These are phyloP conservation scores for Aspergillus haitiensis DNA, from an alignment of 495 filamentous ascomycete genomes.

Conservation along the genomic window DNA sequence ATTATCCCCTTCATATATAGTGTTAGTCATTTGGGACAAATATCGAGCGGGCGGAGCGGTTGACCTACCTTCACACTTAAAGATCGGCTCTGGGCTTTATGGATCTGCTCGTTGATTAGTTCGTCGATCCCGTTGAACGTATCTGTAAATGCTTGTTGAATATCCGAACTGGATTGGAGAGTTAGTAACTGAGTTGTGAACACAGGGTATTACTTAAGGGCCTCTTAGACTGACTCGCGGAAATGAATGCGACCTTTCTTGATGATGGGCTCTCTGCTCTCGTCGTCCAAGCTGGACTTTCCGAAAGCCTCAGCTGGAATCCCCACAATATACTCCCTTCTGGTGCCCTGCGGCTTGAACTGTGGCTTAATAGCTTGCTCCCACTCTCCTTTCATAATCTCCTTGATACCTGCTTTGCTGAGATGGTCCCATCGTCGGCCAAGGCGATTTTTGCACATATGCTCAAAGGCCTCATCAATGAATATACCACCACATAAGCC, in stretches of 20 bases:
- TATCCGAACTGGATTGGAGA: constrained; percentile 5
- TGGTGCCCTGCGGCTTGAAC: constrained; percentile 11
- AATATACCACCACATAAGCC: constrained; percentile 14
- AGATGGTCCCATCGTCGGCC: constrained; percentile 16
- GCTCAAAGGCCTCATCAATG: constrained; percentile 16
- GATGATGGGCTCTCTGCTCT: constrained; percentile 14
- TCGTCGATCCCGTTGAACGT: constrained; percentile 10
- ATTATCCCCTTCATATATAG: constrained; percentile 10
- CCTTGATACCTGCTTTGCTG: constrained; percentile 16
- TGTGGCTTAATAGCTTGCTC: constrained; percentile 14
- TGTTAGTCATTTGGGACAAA: background rate
- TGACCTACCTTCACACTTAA: constrained; percentile 8
- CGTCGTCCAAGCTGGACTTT: constrained; percentile 12
- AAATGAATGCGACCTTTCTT: constrained; percentile 17
- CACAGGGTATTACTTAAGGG: background rate
- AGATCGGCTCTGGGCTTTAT: constrained; percentile 9
- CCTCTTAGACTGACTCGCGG: background rate
- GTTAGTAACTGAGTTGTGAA: background rate
- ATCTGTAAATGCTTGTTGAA: constrained; percentile 12
- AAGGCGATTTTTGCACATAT: constrained; percentile 11
- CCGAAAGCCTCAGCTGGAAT: constrained; percentile 15
- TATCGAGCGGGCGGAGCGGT: background rate
- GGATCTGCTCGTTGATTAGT: constrained; percentile 6
- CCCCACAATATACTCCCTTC: constrained; percentile 12
- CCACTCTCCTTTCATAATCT: constrained; percentile 18